A percentile compares a stretch with the other conserved stretches of the same genome.
These are phyloP conservation scores for Vanilla planifolia DNA, from an alignment of 106 monocot genomes.

Conservation along the genomic window DNA sequence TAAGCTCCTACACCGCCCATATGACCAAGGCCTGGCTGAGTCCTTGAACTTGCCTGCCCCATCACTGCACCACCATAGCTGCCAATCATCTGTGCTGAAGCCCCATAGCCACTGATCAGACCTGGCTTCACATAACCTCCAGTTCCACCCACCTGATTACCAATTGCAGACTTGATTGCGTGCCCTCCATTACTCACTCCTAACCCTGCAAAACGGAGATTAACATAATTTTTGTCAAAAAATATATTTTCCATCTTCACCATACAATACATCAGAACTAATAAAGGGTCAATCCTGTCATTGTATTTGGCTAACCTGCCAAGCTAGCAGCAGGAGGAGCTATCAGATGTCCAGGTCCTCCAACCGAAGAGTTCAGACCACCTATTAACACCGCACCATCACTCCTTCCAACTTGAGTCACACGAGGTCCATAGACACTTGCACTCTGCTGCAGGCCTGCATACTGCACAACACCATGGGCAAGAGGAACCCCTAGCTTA, in stretches of 20 bases:
- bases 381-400: constrained; percentile 14
- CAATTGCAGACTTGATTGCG: constrained; percentile 38
- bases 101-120: constrained; percentile 30
- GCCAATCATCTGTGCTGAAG: constrained; percentile 28
- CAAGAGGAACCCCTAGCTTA: constrained; percentile 20
- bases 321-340: constrained; percentile 31
- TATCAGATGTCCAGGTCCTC: constrained; percentile 42
- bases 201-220: constrained; percentile 10
- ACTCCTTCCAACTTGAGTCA: constrained; percentile 18
- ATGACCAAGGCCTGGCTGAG: constrained; percentile 24
- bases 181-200: constrained; percentile 17
- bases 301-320: constrained; percentile 18
- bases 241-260: background rate
- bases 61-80: constrained; percentile 37
- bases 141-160: constrained; percentile 25
- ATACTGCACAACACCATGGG: constrained; percentile 7
- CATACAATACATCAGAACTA: constrained; percentile 1
- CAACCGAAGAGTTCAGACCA: background rate
- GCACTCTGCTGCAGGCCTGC: constrained; percentile 3
- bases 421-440: constrained; percentile 2
- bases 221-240: constrained; percentile 2
- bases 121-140: constrained; percentile 17
- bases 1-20: constrained; percentile 43
- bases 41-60: constrained; percentile 32
- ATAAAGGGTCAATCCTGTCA: constrained; percentile 36